Evolutionary conservation across 495 filamentous ascomycete genomes (phyloP).

Genomic region (Cryomyces minteri): DNA sequence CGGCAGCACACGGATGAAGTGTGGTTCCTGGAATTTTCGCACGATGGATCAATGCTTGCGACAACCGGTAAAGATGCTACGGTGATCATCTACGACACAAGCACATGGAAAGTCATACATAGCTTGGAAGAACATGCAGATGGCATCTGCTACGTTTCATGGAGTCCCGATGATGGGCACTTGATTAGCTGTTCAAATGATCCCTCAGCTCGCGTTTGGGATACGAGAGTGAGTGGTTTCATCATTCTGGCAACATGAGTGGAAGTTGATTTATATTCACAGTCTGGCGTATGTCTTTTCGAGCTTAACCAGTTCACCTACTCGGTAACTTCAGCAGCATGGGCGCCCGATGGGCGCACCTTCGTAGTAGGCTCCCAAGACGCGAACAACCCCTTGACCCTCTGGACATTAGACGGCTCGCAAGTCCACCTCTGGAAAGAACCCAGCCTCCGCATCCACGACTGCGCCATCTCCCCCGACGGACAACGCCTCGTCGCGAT

Average conservation of each 20-base stretch:
- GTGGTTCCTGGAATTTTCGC: constrained; percentile 78
- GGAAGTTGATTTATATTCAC: not conserved
- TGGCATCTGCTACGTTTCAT: constrained; percentile 58
- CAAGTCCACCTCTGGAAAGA: constrained; percentile 38
- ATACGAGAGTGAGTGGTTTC: constrained; percentile 40
- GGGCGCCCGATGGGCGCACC: constrained; percentile 59
- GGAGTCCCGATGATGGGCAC: constrained; percentile 81
- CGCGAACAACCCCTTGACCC: constrained; percentile 38
- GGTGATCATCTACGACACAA: constrained; percentile 70
- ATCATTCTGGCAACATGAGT: not conserved
- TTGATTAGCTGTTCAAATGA: constrained; percentile 70
- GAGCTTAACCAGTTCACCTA: constrained; percentile 52
- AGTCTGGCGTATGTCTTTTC: constrained; percentile 53
- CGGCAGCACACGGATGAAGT: constrained; percentile 66
- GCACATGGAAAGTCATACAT: constrained; percentile 44
- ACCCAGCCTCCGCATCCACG: constrained; percentile 59
- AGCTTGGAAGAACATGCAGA: constrained; percentile 42
- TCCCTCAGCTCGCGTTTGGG: constrained; percentile 59
- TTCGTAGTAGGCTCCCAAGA: constrained; percentile 75
- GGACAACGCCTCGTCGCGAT: constrained; percentile 62
- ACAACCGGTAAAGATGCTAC: constrained; percentile 57
- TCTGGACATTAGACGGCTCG: constrained; percentile 45
- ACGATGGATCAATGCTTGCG: constrained; percentile 70
- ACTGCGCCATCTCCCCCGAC: constrained; percentile 64
- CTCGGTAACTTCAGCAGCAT: constrained; percentile 70